Conservation (phyloP, 257 asterid genomes). For the Pogostemon cablin region DNA sequence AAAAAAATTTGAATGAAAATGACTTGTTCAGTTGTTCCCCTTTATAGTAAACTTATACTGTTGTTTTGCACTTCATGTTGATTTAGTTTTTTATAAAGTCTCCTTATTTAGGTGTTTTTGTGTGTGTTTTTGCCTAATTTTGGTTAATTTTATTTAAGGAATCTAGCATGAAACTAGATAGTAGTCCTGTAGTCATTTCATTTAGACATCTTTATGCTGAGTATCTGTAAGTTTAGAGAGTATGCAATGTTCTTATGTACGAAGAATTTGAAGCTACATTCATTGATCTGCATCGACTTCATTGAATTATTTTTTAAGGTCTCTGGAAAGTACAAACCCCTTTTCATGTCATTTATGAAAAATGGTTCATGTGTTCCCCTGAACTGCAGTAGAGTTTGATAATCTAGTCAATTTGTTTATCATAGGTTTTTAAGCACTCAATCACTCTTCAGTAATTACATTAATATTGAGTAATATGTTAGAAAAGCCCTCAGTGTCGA, state of each 20-base stretch:
- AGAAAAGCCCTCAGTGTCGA: neutral
- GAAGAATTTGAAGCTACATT: neutral
- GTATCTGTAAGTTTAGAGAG: neutral
- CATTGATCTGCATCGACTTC: neutral
- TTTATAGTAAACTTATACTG: neutral
- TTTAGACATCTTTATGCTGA: neutral
- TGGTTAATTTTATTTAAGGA: neutral
- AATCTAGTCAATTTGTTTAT: neutral
- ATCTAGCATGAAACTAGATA: neutral
- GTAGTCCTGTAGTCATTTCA: too few species aligned
- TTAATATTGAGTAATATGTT: neutral
- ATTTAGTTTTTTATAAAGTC: slow-evolving; percentile 1
- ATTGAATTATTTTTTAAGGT: neutral
- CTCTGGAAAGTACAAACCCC: neutral
- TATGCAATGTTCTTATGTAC: neutral
- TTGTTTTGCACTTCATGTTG: neutral
- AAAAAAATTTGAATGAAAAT: neutral
- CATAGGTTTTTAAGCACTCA: neutral
- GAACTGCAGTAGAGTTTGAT: neutral
- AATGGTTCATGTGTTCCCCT: neutral
- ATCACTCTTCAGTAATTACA: neutral
- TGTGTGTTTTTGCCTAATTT: slow-evolving; percentile 6
- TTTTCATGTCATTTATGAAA: neutral
- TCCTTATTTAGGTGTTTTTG: neutral
- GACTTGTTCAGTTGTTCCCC: neutral